Evolutionary conservation across 345 rosid species (phyloP).

Genomic region (Cardamine occulta): DNA sequence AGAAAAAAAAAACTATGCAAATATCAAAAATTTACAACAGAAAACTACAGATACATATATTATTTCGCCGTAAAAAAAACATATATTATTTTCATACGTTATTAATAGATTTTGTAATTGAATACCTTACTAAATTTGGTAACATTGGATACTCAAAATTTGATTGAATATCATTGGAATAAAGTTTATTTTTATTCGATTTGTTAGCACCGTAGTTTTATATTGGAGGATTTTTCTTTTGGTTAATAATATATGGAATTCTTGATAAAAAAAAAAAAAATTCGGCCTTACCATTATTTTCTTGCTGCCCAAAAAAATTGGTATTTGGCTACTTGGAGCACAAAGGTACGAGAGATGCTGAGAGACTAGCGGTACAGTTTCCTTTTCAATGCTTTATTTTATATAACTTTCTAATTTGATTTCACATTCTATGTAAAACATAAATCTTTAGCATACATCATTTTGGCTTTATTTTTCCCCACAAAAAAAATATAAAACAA

Average conservation of each 20-base stretch:
- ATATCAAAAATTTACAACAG: no score
- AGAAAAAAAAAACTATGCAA: no score
- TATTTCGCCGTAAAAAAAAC: no score
- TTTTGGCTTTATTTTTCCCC: neutral
- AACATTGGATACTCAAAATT: neutral
- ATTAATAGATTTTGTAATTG: neutral
- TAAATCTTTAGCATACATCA: neutral
- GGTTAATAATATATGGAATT: neutral
- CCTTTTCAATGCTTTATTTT: neutral
- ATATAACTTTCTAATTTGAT: neutral
- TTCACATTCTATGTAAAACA: slow-evolving; percentile 28
- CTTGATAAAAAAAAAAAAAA: neutral
- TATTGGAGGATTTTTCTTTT: neutral
- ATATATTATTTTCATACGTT: neutral
- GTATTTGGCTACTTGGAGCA: neutral
- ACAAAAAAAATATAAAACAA: neutral
- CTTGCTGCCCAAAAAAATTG: neutral
- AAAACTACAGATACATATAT: no score
- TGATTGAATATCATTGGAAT: neutral
- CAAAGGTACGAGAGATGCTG: neutral
- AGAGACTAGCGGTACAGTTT: neutral
- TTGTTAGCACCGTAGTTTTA: neutral
- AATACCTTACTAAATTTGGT: neutral
- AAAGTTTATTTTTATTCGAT: neutral
- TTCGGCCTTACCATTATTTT: neutral